A percentile compares a stretch with the other conserved stretches of the same genome.
Conservation (phyloP, 1,284 basidiomycete species). For the Exobasidium rhododendri region DNA sequence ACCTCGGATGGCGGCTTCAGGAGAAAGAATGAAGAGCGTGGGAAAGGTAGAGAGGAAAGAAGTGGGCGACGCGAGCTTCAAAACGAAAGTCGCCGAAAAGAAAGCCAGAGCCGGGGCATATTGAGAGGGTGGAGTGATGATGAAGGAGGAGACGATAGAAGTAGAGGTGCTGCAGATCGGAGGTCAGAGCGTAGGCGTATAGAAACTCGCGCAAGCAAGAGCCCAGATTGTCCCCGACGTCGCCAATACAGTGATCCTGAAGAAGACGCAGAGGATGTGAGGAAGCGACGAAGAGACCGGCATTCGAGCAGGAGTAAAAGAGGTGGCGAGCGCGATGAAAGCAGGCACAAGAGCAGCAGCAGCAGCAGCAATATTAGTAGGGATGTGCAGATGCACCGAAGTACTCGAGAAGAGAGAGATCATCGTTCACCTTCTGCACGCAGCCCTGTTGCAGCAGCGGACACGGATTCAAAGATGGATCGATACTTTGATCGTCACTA, state of each 20-base stretch:
- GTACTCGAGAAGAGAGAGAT: neutral
- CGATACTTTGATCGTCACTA: conserved; percentile 36
- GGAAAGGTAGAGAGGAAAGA: neutral
- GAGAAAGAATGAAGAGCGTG: conserved; percentile 6
- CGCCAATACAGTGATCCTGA: neutral
- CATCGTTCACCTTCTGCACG: neutral
- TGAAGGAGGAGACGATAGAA: conserved; percentile 4
- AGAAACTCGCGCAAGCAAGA: neutral
- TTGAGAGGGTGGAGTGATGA: conserved; percentile 18
- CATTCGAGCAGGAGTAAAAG: too few species aligned
- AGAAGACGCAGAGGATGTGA: conserved; percentile 7
- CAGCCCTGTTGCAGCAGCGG: conserved; percentile 14
- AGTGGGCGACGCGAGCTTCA: neutral
- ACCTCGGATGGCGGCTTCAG: conserved; percentile 21
- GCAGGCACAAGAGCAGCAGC: conserved; percentile 5
- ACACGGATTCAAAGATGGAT: conserved; percentile 43
- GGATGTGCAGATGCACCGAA: neutral
- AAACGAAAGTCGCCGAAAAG: neutral
- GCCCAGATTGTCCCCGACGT: neutral
- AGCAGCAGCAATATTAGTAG: conserved; percentile 1
- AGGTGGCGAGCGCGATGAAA: neutral
- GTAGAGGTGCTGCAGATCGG: neutral
- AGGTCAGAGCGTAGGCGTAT: neutral
- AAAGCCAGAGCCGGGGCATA: neutral
- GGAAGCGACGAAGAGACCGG: neutral